Evolutionary conservation across 2,329 filamentous ascomycete genomes (phyloP).

Genomic region (Fusarium verticillioides): DNA sequence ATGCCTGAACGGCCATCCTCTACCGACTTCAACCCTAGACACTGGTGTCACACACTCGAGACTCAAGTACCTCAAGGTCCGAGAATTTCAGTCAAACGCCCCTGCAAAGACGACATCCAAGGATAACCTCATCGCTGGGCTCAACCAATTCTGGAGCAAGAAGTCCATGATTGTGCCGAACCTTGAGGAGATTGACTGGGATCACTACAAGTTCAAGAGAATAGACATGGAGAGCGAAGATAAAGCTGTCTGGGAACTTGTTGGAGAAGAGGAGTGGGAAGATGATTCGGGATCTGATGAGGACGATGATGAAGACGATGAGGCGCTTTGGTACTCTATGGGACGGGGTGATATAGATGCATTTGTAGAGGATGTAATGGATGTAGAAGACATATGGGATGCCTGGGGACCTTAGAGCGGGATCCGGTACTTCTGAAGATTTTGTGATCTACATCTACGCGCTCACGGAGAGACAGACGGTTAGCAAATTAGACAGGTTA

Average conservation of each 20-base stretch:
- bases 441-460: background rate
- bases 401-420: background rate
- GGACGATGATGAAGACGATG: background rate
- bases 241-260: conserved; percentile 15
- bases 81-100: background rate
- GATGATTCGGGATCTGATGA: conserved; percentile 18
- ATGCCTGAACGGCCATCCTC: conserved; percentile 1
- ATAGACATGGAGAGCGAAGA: conserved; percentile 20
- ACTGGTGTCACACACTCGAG: conserved; percentile 9
- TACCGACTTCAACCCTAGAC: background rate
- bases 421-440: background rate
- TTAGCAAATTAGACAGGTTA: background rate
- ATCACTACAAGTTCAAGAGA: conserved; percentile 29
- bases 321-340: background rate
- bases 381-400: background rate
- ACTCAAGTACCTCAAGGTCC: conserved; percentile 17
- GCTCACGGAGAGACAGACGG: background rate
- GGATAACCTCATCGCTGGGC: background rate
- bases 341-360: background rate
- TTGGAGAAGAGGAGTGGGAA: conserved; percentile 30
- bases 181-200: conserved; percentile 24
- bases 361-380: background rate
- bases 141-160: conserved; percentile 20
- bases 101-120: background rate
- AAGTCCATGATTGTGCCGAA: conserved; percentile 14